Base-by-base conservation (phyloP, 139 green algal species). In the Asterochloris erici region DNA sequence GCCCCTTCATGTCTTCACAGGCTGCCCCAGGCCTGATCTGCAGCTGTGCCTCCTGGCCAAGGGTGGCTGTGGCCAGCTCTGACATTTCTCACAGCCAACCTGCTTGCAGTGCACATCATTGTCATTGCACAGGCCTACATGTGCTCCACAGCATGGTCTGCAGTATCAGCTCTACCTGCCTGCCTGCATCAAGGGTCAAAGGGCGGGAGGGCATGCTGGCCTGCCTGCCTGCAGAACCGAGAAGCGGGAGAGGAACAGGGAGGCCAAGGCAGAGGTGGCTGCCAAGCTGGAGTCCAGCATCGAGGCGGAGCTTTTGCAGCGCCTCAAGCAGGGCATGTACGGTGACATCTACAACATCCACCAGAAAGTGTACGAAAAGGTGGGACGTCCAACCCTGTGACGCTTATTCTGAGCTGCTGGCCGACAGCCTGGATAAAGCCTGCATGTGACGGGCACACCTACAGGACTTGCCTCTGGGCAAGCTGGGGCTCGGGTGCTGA, bases 281-380 rank as follows among this genome's bases (percentile, higher is more conserved):
- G 96, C 97, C 6, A 88, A 95, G 69, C 86, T 99, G 76, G 95
- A 99, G 64, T 90, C 84, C 74, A 82, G 88, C 26, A 98, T 98
- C 78, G 95, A 98, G 88, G 83, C 80, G 68, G 95, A 98, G 89
- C 94, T 99, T 84, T 91, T 99, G 29, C 91, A 96, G 74, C 89
- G 97, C 54, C 85, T 99, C 81, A 90, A 99, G 83, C 89, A 47
- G 15, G 97, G 97, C n/a, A 99, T 95, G 0, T 99, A 99, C 82
- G 94, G 96, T 23, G 96, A 99, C 89, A 99, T 99, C 82, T 99
- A 99, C 90, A 99, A 99, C 92, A 98, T 99, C 88, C 95, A 95
- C 61, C 87, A 91, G 68, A 89, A 92, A 74, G 86, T 97, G 83
- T 99, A 98, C 85, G 89, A 98, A 26, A 95, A 95, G 87, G 94